Conservation (phyloP, 495 filamentous ascomycete genomes). For the Aspergillus asperescens region DNA sequence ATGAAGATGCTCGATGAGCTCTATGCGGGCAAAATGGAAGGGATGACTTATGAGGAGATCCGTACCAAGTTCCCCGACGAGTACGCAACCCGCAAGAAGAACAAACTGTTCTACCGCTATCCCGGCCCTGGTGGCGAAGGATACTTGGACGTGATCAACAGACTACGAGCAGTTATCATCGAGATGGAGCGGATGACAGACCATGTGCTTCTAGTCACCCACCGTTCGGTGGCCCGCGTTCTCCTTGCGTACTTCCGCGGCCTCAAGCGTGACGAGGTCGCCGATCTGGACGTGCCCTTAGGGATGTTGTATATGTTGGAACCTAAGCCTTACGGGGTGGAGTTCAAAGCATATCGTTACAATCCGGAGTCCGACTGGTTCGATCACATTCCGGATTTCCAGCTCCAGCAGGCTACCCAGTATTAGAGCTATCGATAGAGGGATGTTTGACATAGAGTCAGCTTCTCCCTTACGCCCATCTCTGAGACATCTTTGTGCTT, state of each 20-base stretch:
- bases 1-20: slow-evolving; percentile 99
- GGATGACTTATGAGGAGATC: slow-evolving; percentile 90
- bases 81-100: slow-evolving; percentile 62
- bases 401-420: slow-evolving; percentile 48
- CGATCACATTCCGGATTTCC: slow-evolving; percentile 70
- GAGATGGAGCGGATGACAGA: slow-evolving; percentile 96
- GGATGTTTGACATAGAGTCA: slow-evolving; percentile 2
- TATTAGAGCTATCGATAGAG: slow-evolving; percentile 6
- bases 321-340: slow-evolving; percentile 95
- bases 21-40: slow-evolving; percentile 86
- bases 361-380: slow-evolving; percentile 73
- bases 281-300: slow-evolving; percentile 85
- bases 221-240: slow-evolving; percentile 85
- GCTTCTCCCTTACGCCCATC: too few species aligned
- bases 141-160: slow-evolving; percentile 94
- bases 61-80: slow-evolving; percentile 67
- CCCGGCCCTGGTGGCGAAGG: slow-evolving; percentile 93
- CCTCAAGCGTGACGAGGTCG: slow-evolving; percentile 80
- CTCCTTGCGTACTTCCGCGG: slow-evolving; percentile 95
- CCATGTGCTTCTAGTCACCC: slow-evolving; percentile 83
- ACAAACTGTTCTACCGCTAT: slow-evolving; percentile 92
- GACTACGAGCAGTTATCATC: slow-evolving; percentile 89
- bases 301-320: slow-evolving; percentile 91
- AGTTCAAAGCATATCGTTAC: slow-evolving; percentile 90
- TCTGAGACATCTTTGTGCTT: slow-evolving; percentile 1